Evolutionary conservation across 2,329 filamentous ascomycete genomes (phyloP), one percentile per base, ranked within the genome.

Genomic region (Aspergillus oerlinghausenensis): DNA sequence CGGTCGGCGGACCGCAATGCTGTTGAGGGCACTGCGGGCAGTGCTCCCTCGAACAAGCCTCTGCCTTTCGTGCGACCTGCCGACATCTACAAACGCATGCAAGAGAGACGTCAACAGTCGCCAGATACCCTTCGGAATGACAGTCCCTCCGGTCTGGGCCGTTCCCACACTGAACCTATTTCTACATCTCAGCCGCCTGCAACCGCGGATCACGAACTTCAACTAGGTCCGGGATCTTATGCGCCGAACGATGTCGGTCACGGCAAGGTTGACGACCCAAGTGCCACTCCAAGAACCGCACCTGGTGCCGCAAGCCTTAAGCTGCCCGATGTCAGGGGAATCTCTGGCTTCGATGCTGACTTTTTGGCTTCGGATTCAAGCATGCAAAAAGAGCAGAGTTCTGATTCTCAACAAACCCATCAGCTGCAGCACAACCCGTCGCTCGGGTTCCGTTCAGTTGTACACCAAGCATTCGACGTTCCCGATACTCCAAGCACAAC

Each of bases 71-170:
- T 91, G 55, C 81, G 88, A 40, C 89, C 90, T 1, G 83, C 88
- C 11, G 90, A 95, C 63, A 87, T 92, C 45, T 92, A 93, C 70
- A 87, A 83, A 66, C 84, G 88, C 5, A 80, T 88, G 70, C 84
- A 84, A 52, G 87, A 90, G 62, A 88, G 21, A 17, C 52, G 38
- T 62, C 75, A 80, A 40, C 78, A 79, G 55, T 84, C 83, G 1
- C 72, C 83, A 55, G 86, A 88, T 1, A 82, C 79, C 21, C 77
- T 83, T 52, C 82, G 83, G 4, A 85, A 80, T 60, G 67, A 84
- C 57, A 84, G 87, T 61, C 79, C 80, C 23, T 65, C 76, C n/a
- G 47, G 29, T 23, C 50, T 58, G 28, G 56, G 51, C 47, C 55
- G 42, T 14, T 50, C 58, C 9, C 38, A 43, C 10, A 51, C 55